Percentiles rank a stretch among this genome's conserved stretches.
phyloP scores from a whole-genome alignment of 2,329 filamentous ascomycete species.

The Aureobasidium sp. region DNA sequence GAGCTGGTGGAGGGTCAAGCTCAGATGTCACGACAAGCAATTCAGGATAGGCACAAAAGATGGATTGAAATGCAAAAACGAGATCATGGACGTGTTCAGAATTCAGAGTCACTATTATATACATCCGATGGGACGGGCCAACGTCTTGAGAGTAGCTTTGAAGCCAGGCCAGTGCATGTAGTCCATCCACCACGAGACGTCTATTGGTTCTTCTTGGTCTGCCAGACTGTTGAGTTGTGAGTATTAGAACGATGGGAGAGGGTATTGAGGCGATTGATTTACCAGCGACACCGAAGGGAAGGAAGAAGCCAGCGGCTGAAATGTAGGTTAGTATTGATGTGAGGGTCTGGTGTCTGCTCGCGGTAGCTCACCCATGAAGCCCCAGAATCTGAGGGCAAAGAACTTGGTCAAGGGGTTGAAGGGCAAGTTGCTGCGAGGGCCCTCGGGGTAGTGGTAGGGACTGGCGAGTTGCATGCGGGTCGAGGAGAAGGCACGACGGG shows the following conservation, averaged over 20 bases:
- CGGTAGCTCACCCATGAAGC: constrained; percentile 57
- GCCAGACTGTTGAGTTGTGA: constrained; percentile 49
- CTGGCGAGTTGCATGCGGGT: constrained; percentile 79
- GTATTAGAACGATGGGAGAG: constrained; percentile 21
- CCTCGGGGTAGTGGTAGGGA: constrained; percentile 98
- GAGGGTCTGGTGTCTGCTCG: background rate
- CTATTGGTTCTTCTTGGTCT: constrained; percentile 56
- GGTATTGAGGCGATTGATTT: constrained; percentile 29
- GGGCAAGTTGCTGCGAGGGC: constrained; percentile 86
- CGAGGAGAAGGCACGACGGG: constrained; percentile 90
- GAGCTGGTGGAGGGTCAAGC: constrained; percentile 11
- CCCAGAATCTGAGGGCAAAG: constrained; percentile 80
- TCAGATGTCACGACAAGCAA: constrained; percentile 6
- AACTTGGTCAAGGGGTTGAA: constrained; percentile 91
- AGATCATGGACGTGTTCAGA: background rate
- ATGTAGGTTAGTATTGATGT: constrained; percentile 31
- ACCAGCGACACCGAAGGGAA: constrained; percentile 59
- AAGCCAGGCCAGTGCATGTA: constrained; percentile 5
- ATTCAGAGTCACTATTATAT: constrained; percentile 16
- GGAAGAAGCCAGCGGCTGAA: constrained; percentile 50
- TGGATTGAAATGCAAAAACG: background rate
- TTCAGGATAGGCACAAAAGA: background rate
- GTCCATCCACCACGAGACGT: constrained; percentile 12
- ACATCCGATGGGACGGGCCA: constrained; percentile 6
- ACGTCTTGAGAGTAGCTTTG: background rate